phyloP scores from a whole-genome alignment of 306 rosid genomes.

The Citrullus amarus region DNA sequence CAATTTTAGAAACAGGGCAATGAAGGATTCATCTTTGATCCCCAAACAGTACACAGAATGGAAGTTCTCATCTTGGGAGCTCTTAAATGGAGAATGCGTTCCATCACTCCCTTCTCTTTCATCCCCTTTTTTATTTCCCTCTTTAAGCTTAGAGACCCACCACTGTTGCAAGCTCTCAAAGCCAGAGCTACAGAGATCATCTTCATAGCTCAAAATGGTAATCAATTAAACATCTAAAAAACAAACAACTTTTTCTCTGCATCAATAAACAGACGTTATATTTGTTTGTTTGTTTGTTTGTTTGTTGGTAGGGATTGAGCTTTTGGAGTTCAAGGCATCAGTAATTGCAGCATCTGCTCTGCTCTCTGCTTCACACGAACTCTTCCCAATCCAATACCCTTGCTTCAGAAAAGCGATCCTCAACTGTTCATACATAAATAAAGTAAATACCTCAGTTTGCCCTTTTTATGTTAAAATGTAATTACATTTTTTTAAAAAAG shows the following conservation, averaged over 20 bases:
- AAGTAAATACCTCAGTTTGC: slow-evolving; percentile 28
- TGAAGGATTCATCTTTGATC: slow-evolving; percentile 58
- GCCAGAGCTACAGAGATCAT: slow-evolving; percentile 61
- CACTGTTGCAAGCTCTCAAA: slow-evolving; percentile 49
- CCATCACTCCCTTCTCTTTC: slow-evolving; percentile 88
- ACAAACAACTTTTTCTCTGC: background rate
- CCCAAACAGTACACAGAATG: slow-evolving; percentile 74
- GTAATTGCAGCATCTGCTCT: slow-evolving; percentile 69
- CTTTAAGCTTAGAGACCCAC: slow-evolving; percentile 40
- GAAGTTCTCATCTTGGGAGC: slow-evolving; percentile 64
- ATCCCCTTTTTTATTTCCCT: slow-evolving; percentile 43
- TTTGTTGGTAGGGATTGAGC: slow-evolving; percentile 43
- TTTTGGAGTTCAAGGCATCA: slow-evolving; percentile 77
- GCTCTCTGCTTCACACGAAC: slow-evolving; percentile 61
- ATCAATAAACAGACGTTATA: background rate
- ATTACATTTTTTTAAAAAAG: background rate
- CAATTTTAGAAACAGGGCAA: slow-evolving; percentile 29
- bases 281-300: background rate
- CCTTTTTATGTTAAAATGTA: background rate
- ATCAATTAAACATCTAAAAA: background rate
- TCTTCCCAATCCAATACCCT: slow-evolving; percentile 69
- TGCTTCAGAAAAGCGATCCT: slow-evolving; percentile 49
- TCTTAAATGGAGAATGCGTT: slow-evolving; percentile 88
- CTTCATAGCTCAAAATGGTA: slow-evolving; percentile 71
- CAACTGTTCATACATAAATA: slow-evolving; percentile 44